Conservation (phyloP, 129 eudicot genomes). For the Tanacetum coccineum region DNA sequence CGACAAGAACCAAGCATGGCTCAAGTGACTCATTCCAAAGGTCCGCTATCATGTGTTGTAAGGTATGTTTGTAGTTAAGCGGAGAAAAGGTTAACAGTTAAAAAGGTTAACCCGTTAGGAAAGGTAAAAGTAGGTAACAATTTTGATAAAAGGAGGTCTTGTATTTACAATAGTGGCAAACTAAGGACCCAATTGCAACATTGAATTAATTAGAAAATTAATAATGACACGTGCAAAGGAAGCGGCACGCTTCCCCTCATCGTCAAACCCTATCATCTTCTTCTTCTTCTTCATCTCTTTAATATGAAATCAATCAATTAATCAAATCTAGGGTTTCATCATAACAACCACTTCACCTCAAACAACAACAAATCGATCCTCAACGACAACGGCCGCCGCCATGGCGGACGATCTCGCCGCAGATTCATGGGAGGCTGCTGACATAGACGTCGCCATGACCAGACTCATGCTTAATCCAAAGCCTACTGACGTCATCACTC, state of each 20-base stretch:
- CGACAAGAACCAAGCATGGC: no score
- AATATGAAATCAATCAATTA: slow-evolving; percentile 30
- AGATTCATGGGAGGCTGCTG: slow-evolving; percentile 60
- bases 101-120: no score
- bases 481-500: slow-evolving; percentile 13
- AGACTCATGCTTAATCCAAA: slow-evolving; percentile 42
- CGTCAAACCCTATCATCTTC: slow-evolving; percentile 24
- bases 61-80: no score
- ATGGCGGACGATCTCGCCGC: slow-evolving; percentile 53
- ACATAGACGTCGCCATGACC: slow-evolving; percentile 52
- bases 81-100: no score
- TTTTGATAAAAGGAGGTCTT: no score
- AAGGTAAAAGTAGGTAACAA: no score
- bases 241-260: slow-evolving; percentile 17
- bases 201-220: no score
- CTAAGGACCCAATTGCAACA: no score
- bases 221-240: slow-evolving; percentile 26
- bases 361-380: slow-evolving; percentile 29
- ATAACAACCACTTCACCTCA: slow-evolving; percentile 30
- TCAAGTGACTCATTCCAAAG: no score
- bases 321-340: slow-evolving; percentile 29
- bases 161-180: no score
- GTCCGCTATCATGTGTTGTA: no score
- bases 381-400: slow-evolving; percentile 32
- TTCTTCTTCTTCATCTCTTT: not conserved